phyloP scores from a whole-genome alignment of 768 basidiomycete species.

The Suillus americanus region DNA sequence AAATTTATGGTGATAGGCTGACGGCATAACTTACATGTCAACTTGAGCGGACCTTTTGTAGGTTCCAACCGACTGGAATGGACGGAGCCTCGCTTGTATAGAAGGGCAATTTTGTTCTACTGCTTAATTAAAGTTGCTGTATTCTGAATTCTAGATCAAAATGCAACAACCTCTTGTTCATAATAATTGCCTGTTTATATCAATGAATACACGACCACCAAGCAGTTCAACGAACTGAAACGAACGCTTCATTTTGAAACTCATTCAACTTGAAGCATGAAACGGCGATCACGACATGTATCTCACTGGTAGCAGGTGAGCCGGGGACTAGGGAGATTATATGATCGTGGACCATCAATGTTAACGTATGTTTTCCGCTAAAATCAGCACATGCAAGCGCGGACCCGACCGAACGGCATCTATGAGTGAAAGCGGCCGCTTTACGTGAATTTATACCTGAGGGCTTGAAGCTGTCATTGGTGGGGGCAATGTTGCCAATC shows the following conservation, averaged over 20 bases:
- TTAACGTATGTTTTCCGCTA: slow-evolving; percentile 3
- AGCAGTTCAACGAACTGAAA: too few species aligned
- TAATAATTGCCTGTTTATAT: not conserved
- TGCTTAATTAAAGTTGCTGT: not conserved
- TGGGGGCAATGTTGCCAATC: not conserved
- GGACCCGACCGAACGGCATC: slow-evolving; percentile 3
- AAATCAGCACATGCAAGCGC: not conserved
- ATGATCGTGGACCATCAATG: not conserved
- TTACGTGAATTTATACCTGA: not conserved
- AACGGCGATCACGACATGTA: not conserved
- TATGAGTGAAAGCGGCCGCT: not conserved
- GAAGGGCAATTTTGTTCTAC: not conserved
- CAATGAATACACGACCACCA: too few species aligned
- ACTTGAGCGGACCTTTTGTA: not conserved
- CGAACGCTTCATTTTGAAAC: too few species aligned
- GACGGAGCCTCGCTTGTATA: not conserved
- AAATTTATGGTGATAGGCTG: not conserved
- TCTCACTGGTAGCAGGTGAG: not conserved
- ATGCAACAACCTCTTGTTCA: not conserved
- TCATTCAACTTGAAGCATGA: too few species aligned
- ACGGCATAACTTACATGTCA: not conserved
- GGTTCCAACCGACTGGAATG: not conserved
- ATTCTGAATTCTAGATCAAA: not conserved
- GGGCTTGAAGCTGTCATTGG: not conserved
- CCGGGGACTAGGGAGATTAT: not conserved